Evolutionary conservation across 306 rosid species (phyloP), one percentile per base, ranked within the genome.

Genomic region (Trifolium subterraneum): DNA sequence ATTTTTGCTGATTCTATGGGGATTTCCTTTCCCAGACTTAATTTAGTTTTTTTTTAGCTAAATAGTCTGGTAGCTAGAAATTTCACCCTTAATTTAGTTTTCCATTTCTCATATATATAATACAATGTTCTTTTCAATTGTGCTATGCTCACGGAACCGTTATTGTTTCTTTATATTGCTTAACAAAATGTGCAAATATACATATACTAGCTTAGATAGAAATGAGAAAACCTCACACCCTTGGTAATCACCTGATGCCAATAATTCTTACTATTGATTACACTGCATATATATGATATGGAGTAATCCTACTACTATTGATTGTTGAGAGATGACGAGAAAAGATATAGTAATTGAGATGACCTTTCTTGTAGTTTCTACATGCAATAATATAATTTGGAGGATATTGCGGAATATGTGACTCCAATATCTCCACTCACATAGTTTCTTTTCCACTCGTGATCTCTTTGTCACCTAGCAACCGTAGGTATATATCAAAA

Each of bases 351-450:
- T 84, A 72, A 65, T 79, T 71, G 81, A 75, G 67, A 70, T 64
- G 71, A 39, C 66, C 65, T 51, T 10, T 11, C 7, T 16, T 50
- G 12, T 54, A 54, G 61, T 76, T 70, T 80, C 68, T 68, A 68
- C 6, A 12, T 69, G 72, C 80, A 84, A 84, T 29, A 29, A 29
- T 29, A 80, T 80, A 56, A 80, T 84, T 77, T 69, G 3, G 80
- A 80, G 80, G 78, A 70, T 80, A 74, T 77, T 70, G 73, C 80
- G 78, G 85, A 84, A 77, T 80, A 55, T 84, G 85, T 73, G 85
- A 84, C 75, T 84, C 71, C 39, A 47, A 77, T 68, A 44, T 80
- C 68, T 73, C 84, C 87, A 77, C 78, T 56, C 13, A 58, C 41
- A 61, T 68, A 10, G 6, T 62, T 68, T 80, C 77, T 72, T 80